Evolutionary conservation across 1,139 yeast species (phyloP).

Genomic region (Zygosaccharomyces pseudobailii): DNA sequence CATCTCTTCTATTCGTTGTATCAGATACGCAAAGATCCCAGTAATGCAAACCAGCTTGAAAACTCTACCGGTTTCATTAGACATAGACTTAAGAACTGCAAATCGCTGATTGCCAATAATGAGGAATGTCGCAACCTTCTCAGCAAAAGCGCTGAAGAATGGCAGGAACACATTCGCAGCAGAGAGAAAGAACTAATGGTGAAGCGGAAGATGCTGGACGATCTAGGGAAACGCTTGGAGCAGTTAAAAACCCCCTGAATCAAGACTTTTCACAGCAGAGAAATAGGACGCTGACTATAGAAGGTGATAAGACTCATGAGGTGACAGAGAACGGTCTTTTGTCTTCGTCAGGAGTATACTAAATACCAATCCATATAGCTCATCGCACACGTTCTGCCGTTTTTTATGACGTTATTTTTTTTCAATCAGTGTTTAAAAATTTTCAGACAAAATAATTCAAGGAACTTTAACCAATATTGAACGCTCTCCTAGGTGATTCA

Average conservation of each 20-base stretch:
- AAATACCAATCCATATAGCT: neutral
- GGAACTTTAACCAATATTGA: neutral
- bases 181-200: constrained; percentile 26
- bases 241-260: neutral
- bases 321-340: neutral
- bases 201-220: constrained; percentile 17
- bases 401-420: neutral
- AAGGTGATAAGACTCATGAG: too few species aligned
- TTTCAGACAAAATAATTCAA: neutral
- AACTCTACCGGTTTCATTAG: constrained; percentile 32
- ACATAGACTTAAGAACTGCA: constrained; percentile 31
- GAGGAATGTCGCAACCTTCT: constrained; percentile 23
- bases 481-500: neutral
- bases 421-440: neutral
- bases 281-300: too few species aligned
- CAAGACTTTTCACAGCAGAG: neutral
- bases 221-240: constrained; percentile 4
- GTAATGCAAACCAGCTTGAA: constrained; percentile 30
- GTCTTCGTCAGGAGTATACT: too few species aligned
- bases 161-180: constrained; percentile 24
- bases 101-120: constrained; percentile 24
- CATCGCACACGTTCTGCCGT: neutral
- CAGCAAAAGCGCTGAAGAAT: constrained; percentile 25
- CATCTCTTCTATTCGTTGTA: constrained; percentile 31
- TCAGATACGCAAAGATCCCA: constrained; percentile 31